A percentile compares a stretch with the other conserved stretches of the same genome.
Evolutionary conservation across 75 land plant genomes (phyloP).

Genomic region (Selaginella moellendorffii): DNA sequence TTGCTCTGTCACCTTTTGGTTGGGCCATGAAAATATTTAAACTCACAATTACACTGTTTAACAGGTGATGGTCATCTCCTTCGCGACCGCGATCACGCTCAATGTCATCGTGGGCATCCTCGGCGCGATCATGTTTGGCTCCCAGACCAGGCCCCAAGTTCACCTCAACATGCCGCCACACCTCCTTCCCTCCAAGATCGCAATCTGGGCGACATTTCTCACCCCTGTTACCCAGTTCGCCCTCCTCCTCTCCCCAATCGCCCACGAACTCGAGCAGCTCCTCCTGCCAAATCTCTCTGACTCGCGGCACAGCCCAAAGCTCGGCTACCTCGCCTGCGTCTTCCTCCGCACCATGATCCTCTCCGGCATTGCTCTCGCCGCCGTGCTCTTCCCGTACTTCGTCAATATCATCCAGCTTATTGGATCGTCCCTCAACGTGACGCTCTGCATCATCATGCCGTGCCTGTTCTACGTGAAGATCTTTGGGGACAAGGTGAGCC

Average conservation of each 20-base stretch:
- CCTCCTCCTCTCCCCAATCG: constrained; percentile 18
- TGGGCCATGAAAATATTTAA: too few relatives aligned
- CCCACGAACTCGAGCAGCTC: constrained; percentile 11
- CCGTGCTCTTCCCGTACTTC: not conserved
- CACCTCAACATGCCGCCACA: constrained; percentile 17
- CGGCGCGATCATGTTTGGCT: constrained; percentile 20
- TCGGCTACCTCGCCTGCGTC: not conserved
- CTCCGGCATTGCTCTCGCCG: constrained; percentile 2
- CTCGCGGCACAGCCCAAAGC: not conserved
- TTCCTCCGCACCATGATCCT: not conserved
- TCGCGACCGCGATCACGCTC: not conserved
- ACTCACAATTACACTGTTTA: not conserved
- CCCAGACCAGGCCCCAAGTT: constrained; percentile 11
- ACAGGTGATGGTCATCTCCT: constrained; percentile 15
- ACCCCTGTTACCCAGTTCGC: constrained; percentile 21
- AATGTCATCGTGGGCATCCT: constrained; percentile 9
- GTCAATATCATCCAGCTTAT: not conserved
- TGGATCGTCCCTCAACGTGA: not conserved
- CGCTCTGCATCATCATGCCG: not conserved
- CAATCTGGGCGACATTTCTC: constrained; percentile 18
- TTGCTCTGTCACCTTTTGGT: too few relatives aligned
- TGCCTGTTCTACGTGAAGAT: not conserved
- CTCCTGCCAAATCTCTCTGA: not conserved
- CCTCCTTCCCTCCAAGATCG: constrained; percentile 15
- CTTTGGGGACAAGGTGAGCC: not conserved